Percentiles rank a stretch among this genome's conserved stretches.
Evolutionary conservation across 2,329 filamentous ascomycete genomes (phyloP).

Genomic region (Cercospora berteroae): DNA sequence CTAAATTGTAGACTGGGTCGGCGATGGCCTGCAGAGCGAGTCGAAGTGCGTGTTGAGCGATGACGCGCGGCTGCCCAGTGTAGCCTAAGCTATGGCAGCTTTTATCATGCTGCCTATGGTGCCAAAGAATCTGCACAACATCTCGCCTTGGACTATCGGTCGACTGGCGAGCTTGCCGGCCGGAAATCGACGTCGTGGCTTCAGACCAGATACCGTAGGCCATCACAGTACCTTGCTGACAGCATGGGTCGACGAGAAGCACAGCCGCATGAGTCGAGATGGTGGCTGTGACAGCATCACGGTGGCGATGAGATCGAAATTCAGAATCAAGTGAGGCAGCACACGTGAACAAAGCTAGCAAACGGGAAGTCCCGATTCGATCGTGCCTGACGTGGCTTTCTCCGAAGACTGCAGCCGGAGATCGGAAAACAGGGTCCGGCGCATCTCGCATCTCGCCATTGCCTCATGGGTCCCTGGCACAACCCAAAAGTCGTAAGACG

Average conservation of each 20-base stretch:
- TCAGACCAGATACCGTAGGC: neutral
- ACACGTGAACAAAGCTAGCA: neutral
- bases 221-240: neutral
- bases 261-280: neutral
- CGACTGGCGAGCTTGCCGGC: neutral
- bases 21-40: neutral
- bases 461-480: neutral
- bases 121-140: neutral
- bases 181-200: neutral
- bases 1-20: neutral
- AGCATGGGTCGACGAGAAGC: neutral
- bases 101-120: neutral
- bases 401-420: neutral
- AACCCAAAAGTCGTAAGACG: conserved; percentile 5
- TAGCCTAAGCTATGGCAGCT: neutral
- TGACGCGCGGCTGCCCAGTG: neutral
- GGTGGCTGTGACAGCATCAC: neutral
- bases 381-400: neutral
- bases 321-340: neutral
- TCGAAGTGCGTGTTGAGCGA: neutral
- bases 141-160: neutral
- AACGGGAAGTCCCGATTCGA: neutral
- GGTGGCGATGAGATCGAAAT: neutral
- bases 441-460: conserved; percentile 1
- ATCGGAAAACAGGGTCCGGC: neutral